These are phyloP conservation scores for Cerrena zonata DNA, from an alignment of 1,284 basidiomycete species.

Conservation along the genomic window DNA sequence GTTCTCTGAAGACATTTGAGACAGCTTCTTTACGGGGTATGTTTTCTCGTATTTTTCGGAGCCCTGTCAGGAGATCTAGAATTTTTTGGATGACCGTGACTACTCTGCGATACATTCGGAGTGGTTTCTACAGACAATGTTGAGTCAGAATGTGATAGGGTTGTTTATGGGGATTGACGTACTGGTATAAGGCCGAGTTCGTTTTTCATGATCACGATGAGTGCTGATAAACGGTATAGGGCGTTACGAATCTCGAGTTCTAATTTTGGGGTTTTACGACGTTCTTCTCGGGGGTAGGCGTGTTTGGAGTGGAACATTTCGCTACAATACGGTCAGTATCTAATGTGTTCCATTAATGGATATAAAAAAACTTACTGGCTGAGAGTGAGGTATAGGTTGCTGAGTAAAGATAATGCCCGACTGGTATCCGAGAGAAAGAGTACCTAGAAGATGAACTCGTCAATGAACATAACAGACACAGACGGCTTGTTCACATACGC, in stretches of 20 bases:
- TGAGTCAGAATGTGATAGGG: background rate
- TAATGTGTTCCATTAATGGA: slow-evolving; percentile 2
- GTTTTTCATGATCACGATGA: slow-evolving; percentile 42
- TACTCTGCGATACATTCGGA: slow-evolving; percentile 38
- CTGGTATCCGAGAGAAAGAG: slow-evolving; percentile 41
- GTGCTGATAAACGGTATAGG: slow-evolving; percentile 33
- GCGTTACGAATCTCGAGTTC: slow-evolving; percentile 40
- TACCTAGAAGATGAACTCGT: slow-evolving; percentile 28
- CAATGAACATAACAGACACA: slow-evolving; percentile 4
- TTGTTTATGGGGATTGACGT: slow-evolving; percentile 13
- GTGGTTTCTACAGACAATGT: slow-evolving; percentile 37
- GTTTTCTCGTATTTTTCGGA: slow-evolving; percentile 44
- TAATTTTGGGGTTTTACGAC: slow-evolving; percentile 34
- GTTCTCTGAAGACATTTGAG: slow-evolving; percentile 35
- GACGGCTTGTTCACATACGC: slow-evolving; percentile 27
- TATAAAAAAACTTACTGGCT: slow-evolving; percentile 31
- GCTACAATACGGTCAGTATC: slow-evolving; percentile 20
- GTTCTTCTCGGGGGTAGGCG: slow-evolving; percentile 28
- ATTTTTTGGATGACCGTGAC: slow-evolving; percentile 37
- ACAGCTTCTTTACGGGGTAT: slow-evolving; percentile 44
- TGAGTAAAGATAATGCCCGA: slow-evolving; percentile 36
- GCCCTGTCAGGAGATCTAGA: slow-evolving; percentile 41
- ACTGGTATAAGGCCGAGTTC: slow-evolving; percentile 49
- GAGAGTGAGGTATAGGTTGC: slow-evolving; percentile 41
- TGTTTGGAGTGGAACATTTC: slow-evolving; percentile 34